Conservation (phyloP, 768 basidiomycete genomes). For the Amanita fuliginea region DNA sequence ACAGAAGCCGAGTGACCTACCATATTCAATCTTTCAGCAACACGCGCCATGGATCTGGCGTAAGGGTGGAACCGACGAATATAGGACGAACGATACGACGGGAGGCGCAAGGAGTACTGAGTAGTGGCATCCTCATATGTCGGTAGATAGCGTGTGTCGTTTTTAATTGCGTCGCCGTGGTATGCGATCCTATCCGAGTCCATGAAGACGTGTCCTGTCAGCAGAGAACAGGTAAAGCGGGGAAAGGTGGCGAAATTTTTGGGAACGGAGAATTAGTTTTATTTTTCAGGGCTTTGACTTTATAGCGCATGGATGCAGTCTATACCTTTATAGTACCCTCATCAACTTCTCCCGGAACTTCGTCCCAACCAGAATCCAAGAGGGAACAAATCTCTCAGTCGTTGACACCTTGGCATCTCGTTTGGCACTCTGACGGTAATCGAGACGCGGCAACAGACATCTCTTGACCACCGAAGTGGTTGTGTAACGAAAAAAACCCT, state of each 20-base stretch:
- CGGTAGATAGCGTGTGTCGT: background rate
- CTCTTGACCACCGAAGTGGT: conserved; percentile 54
- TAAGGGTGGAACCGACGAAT: conserved; percentile 2
- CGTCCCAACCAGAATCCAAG: background rate
- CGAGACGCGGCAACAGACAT: conserved; percentile 15
- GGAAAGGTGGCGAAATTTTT: background rate
- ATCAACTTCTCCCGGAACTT: background rate
- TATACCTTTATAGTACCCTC: background rate
- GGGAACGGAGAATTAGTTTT: background rate
- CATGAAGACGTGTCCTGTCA: background rate
- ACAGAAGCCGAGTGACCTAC: background rate
- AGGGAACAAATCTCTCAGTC: background rate
- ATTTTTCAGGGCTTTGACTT: background rate
- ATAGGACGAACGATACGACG: background rate
- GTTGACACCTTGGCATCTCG: background rate
- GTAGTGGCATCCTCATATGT: background rate
- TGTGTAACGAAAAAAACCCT: conserved; percentile 46
- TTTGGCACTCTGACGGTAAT: too few species aligned
- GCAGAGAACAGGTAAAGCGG: background rate
- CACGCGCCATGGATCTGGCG: background rate
- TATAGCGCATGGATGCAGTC: background rate
- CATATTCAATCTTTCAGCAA: background rate
- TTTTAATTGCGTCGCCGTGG: background rate
- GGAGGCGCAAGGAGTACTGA: background rate
- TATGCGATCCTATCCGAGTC: background rate